Percentiles rank a stretch among this genome's conserved stretches.
Conservation (phyloP, 352 stramenopile genomes). For the Globisporangium okanoganense region DNA sequence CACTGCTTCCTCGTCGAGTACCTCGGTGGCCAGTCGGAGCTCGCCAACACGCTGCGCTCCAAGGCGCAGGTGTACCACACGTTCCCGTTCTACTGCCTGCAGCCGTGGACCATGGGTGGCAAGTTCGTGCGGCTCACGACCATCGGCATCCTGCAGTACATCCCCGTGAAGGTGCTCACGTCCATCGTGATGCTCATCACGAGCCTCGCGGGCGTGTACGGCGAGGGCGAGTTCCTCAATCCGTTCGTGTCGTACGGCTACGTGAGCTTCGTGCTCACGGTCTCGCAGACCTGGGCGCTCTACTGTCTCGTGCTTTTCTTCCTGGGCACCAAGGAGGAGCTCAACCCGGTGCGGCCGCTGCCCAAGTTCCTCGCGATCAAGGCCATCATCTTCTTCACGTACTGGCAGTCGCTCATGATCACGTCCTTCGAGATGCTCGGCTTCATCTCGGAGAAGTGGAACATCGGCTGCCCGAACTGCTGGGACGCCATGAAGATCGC, state of each 20-base stretch:
- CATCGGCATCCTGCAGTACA: conserved; percentile 92
- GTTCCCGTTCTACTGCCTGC: conserved; percentile 84
- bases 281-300: conserved; percentile 90
- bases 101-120: conserved; percentile 88
- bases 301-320: conserved; percentile 95
- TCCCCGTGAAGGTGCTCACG: conserved; percentile 86
- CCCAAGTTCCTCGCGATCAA: conserved; percentile 95
- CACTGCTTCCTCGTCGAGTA: conserved; percentile 92
- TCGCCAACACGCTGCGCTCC: conserved; percentile 81
- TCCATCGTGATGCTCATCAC: conserved; percentile 86
- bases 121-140: conserved; percentile 93
- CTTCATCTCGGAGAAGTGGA: conserved; percentile 81
- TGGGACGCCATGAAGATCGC: conserved; percentile 85
- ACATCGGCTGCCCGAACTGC: conserved; percentile 80
- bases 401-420: conserved; percentile 93
- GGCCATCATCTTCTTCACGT: conserved; percentile 94
- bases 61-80: conserved; percentile 83
- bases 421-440: conserved; percentile 84
- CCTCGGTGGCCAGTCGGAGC: conserved; percentile 76
- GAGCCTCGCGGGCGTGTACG: conserved; percentile 83
- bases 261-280: conserved; percentile 87
- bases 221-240: conserved; percentile 86
- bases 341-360: conserved; percentile 86
- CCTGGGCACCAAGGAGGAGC: conserved; percentile 86
- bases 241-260: conserved; percentile 84